Evolutionary conservation across 1,284 basidiomycete species (phyloP), one percentile per base, ranked within the genome.

Genomic region (Cutaneotrichosporon dermatis): DNA sequence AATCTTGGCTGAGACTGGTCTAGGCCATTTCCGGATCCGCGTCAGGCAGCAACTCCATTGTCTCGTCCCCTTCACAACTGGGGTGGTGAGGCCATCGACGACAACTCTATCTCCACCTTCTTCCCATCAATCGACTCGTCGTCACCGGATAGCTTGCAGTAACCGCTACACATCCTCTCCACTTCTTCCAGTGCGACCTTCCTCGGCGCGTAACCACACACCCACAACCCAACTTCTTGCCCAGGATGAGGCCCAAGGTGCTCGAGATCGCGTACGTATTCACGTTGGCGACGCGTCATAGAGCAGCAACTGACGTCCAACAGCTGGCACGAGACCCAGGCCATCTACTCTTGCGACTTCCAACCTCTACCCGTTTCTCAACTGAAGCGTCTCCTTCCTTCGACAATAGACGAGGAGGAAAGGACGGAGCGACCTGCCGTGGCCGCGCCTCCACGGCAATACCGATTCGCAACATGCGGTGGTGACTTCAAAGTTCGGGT

Each of bases 401-500:
- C 70, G 2, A 63, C 69, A 8, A 56, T 63, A 45, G 66, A 72
- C 39, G 67, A 74, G 25, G 66, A 72, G 35, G 65, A 69, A 43
- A 58, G 66, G 48, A 13, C 54, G 2, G 67, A 66, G 41, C 64
- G 67, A 34, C 60, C 43, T 0, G 45, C 58, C 39, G 60, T 48
- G 11, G 60, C 65, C 11, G 69, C 76, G n/a, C 79, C 77, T 12
- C 79, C 77, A 4, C 79, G 80, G 59, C 82, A 86, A 54, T 98
- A 96, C 82, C 84, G 90, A 64, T 81, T 99, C 8, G 95, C 94
- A 0, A 98, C 96, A 0, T 93, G 88, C 9, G 95, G 95, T 50
- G 95, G 95, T 72, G 95, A 99, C 76, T 97, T 95, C 74, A 90
- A 95, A 81, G 92, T 98, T 70, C 82, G 94, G 74, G 93, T 97